These are phyloP conservation scores for Nakazawaea pomicola DNA, from an alignment of 805 yeast genomes.

Conservation along the genomic window DNA sequence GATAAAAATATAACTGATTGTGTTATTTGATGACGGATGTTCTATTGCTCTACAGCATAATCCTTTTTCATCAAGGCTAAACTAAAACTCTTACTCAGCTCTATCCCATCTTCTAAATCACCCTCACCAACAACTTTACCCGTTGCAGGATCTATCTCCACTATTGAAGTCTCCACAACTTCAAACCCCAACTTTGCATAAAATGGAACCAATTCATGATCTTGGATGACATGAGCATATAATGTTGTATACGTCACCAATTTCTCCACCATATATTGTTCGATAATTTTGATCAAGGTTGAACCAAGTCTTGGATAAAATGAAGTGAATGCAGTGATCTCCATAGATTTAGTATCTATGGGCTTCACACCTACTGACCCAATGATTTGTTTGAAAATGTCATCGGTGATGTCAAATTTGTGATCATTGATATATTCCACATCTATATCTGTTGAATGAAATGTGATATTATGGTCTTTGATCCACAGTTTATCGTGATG, in stretches of 20 bases:
- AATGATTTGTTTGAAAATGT: slow-evolving; percentile 17
- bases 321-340: slow-evolving; percentile 49
- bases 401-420: slow-evolving; percentile 16
- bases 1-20: no score
- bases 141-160: slow-evolving; percentile 20
- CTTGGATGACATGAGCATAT: slow-evolving; percentile 39
- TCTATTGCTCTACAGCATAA: no score
- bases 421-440: slow-evolving; percentile 11
- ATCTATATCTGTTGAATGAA: slow-evolving; percentile 13
- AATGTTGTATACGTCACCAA: slow-evolving; percentile 19
- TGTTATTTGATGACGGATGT: no score
- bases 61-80: slow-evolving; percentile 34
- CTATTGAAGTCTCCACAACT: slow-evolving; percentile 21
- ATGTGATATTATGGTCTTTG: slow-evolving; percentile 2
- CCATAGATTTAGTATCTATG: slow-evolving; percentile 23
- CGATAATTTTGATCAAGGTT: slow-evolving; percentile 16
- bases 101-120: slow-evolving; percentile 32
- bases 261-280: slow-evolving; percentile 10
- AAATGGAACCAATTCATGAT: slow-evolving; percentile 43
- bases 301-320: slow-evolving; percentile 38
- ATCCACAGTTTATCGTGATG: slow-evolving; percentile 19
- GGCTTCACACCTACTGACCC: slow-evolving; percentile 34
- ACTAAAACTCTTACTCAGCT: slow-evolving; percentile 34
- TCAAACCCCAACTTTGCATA: slow-evolving; percentile 39
- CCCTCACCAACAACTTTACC: slow-evolving; percentile 16